Base-by-base conservation (phyloP, 768 basidiomycete genomes). In the Tylopilus cervinicoccineus region DNA sequence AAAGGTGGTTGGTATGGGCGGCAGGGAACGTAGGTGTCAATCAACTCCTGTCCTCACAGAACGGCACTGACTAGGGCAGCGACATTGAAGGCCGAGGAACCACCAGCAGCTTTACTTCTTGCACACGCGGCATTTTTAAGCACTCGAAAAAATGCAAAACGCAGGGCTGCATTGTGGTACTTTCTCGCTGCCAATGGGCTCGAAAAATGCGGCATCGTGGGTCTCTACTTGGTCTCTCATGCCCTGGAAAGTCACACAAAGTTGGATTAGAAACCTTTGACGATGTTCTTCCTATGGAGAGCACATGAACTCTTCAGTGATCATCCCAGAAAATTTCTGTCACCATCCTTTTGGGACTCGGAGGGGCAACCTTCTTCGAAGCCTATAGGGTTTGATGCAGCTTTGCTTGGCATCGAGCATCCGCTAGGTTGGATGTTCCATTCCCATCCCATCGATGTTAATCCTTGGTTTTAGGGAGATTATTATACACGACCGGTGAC, bases 401-500 rank as follows among this genome's bases (percentile, higher is more conserved):
- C 90, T 33, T 68, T 83, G 46, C 76, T 86, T 38, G 83, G 83
- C 8, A 83, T 93, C 27, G 87, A 91, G 51, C 85, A 91, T 66
- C 81, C 89, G 14, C 67, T 93, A 54, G 90, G 89, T 84, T 62
- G 28, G 67, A 12, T 22, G 43, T 45, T 43, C 14, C 37, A 11
- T 22, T 33, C 40, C 16, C 34, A 45, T 53, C 39, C 38, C 43
- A 17, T 54, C 42, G 12, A 38, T 45, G 48, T 43, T 40, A 45
- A 51, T 20, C n/a, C 37, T 41, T 45, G 28, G 26, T 46, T 47
- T 26, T 45, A 91, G 95, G 91, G 28, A 77, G 94, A 33, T 69
- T 98, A 52, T 71, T 93, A 32, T 98, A 96, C 64, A 92, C 90
- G 1, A 86, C 88, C n/a, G 93, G 94, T 11, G 83, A 94, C 59